Evolutionary conservation across 2,329 filamentous ascomycete genomes (phyloP), one percentile per base, ranked within the genome.

Genomic region (Cladophialophora exuberans): DNA sequence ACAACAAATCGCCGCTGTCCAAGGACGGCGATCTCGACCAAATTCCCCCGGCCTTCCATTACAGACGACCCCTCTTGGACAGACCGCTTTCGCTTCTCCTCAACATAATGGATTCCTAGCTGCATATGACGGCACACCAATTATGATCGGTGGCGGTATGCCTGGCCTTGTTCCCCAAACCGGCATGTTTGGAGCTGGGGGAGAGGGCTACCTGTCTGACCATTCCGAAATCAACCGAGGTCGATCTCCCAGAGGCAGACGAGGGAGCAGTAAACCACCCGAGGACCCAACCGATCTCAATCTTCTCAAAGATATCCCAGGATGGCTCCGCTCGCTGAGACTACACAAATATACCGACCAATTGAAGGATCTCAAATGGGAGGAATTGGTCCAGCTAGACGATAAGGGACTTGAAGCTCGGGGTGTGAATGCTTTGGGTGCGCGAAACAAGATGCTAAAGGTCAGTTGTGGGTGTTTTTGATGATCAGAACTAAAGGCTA

Each of bases 331-430:
- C 70, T 97, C 91, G 72, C 81, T 97, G 69, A 86, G 94, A 57
- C 80, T 99, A 66, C 94, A 99, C 80, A 99, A 99, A 79, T 99
- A 99, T 75, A 99, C 94, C 7, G 94, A 99, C 65, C 95, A 97
- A 65, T 77, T 99, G 61, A 99, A 97, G 76, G 93, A 97, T 68
- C 84, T 97, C 79, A 91, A 94, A 67, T 99, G 94, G 94, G 89
- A 87, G 23, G 94, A 99, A 50, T 76, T 99, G 65, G 79, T 99
- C 57, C 89, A 94, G 72, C 78, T 99, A 64, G 90, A 97, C 67
- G 94, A 99, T 65, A 92, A 92, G 69, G 92, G 90, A 44, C 79
- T 99, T 61, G 93, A 97, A 75, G 89, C 90, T 22, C 87, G 90
- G 48, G 94, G 94, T 45, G 94, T 99, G 26, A 97, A 96, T 71